Conservation (phyloP, 2,329 filamentous ascomycete species). For the Cryphonectria parasitica region DNA sequence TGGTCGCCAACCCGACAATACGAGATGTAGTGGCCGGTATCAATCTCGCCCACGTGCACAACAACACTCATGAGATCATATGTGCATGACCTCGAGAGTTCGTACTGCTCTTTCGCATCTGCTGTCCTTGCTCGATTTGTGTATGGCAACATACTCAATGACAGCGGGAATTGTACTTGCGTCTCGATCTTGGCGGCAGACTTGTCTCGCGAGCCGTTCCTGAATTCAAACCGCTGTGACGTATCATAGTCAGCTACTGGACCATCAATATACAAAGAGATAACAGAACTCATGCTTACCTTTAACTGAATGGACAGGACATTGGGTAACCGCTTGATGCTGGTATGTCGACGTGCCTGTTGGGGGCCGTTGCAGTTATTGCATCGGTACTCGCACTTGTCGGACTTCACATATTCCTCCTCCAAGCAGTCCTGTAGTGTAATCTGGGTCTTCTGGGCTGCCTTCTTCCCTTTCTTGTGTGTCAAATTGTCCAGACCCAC, state of each 20-base stretch:
- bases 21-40: conserved; percentile 90
- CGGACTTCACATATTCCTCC: conserved; percentile 82
- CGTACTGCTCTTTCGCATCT: conserved; percentile 54
- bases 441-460: conserved; percentile 51
- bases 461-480: conserved; percentile 66
- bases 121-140: conserved; percentile 67
- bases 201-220: conserved; percentile 64
- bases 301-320: conserved; percentile 93
- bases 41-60: conserved; percentile 90
- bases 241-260: conserved; percentile 2
- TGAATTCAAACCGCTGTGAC: conserved; percentile 71
- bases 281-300: conserved; percentile 52
- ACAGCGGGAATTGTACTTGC: conserved; percentile 80
- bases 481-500: conserved; percentile 78
- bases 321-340: conserved; percentile 82
- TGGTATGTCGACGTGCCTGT: conserved; percentile 81
- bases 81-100: conserved; percentile 67
- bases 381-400: conserved; percentile 90
- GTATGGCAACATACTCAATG: conserved; percentile 89
- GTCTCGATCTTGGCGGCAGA: conserved; percentile 87
- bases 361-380: conserved; percentile 76
- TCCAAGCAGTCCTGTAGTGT: conserved; percentile 76
- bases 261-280: background rate
- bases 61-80: conserved; percentile 91
- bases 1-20: conserved; percentile 82